phyloP scores from a whole-genome alignment of 169 alveolate species.

The Plasmodium gonderi region DNA sequence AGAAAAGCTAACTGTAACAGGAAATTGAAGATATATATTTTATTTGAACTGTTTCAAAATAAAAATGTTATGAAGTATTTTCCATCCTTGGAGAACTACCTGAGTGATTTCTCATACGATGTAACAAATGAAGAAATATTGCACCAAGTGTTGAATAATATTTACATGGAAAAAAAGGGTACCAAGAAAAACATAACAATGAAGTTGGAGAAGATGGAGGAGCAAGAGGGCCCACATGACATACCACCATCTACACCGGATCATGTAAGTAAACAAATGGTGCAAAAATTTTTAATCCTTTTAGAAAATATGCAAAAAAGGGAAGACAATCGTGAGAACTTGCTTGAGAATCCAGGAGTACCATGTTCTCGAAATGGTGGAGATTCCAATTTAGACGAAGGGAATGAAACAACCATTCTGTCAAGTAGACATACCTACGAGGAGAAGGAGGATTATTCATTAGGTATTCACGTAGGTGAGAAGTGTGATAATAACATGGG shows the following conservation, averaged over 20 bases:
- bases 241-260: no score
- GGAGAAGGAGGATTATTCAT: background rate
- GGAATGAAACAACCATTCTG: background rate
- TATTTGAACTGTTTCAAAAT: constrained; percentile 49
- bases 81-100: constrained; percentile 4
- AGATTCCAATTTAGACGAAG: background rate
- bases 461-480: no score
- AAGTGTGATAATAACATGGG: no score
- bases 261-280: no score
- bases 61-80: constrained; percentile 30
- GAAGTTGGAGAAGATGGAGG: background rate
- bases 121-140: constrained; percentile 31
- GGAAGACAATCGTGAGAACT: background rate
- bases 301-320: background rate
- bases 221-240: background rate
- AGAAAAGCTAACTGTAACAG: constrained; percentile 33
- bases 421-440: no score
- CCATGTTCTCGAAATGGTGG: background rate
- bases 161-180: background rate
- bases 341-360: background rate
- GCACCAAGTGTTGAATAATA: constrained; percentile 10
- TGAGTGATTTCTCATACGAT: background rate
- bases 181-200: background rate
- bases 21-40: constrained; percentile 17
- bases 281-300: background rate